Percentiles rank a stretch among this genome's conserved stretches.
Conservation (phyloP, 495 filamentous ascomycete genomes). For the Patellaria atrata region DNA sequence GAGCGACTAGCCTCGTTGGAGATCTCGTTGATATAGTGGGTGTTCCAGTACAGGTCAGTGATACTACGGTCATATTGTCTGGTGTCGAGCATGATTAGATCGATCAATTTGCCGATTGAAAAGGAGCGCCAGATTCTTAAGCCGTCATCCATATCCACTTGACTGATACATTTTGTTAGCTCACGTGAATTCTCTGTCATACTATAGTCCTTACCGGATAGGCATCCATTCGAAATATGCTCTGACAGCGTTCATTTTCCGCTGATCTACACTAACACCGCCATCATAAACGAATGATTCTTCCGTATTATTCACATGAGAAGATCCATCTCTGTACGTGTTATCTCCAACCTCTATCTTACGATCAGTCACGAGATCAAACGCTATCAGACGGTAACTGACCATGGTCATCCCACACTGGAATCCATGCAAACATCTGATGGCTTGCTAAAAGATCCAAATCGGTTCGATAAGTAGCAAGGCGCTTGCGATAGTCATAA, state of each 20-base stretch:
- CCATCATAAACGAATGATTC: conserved; percentile 44
- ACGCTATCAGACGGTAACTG: conserved; percentile 1
- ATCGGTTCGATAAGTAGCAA: conserved; percentile 49
- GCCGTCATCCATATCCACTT: conserved; percentile 56
- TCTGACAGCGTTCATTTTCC: conserved; percentile 54
- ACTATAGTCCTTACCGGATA: conserved; percentile 13
- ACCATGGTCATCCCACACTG: conserved; percentile 58
- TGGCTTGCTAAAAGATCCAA: conserved; percentile 43
- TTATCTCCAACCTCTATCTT: conserved; percentile 47
- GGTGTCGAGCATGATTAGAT: conserved; percentile 57
- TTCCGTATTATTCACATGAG: conserved; percentile 44
- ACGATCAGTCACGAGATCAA: too few species aligned
- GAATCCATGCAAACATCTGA: conserved; percentile 50
- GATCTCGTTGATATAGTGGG: conserved; percentile 39
- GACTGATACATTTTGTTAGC: conserved; percentile 25
- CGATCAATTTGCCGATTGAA: conserved; percentile 46
- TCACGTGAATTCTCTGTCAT: background rate
- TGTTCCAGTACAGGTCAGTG: conserved; percentile 40
- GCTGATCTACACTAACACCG: conserved; percentile 46
- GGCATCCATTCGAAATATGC: conserved; percentile 62
- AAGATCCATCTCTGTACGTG: conserved; percentile 39
- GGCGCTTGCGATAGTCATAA: conserved; percentile 48
- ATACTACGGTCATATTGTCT: conserved; percentile 48
- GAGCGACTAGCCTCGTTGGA: conserved; percentile 42
- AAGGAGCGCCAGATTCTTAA: conserved; percentile 55